Evolutionary conservation across 176 grass and related monocot species (phyloP), one percentile per base, ranked within the genome.

Genomic region (Areca catechu): DNA sequence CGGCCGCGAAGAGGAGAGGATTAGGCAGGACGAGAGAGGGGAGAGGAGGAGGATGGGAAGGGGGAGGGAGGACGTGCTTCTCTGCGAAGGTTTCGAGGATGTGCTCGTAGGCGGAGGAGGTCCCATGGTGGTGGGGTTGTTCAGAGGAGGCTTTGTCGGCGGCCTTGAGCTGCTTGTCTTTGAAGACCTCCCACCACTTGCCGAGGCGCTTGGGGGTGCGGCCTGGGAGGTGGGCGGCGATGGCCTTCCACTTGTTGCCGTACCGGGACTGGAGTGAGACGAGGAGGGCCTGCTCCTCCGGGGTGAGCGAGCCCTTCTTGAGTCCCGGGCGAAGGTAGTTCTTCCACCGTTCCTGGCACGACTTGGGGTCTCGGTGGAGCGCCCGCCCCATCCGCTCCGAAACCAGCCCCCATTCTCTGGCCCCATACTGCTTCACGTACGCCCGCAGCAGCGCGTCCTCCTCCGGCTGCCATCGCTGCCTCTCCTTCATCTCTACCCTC

Each of bases 241-340:
- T 67, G 64, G 64, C n/a, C 51, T 67, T 67, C 64, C 64, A 67
- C 51, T 67, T 67, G 51, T 67, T 67, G 64, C 64, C 64, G 50
- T 67, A 67, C 17, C 64, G 64, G 10, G 64, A 50, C n/a, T 67
- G 64, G 12, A 67, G 64, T 23, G 64, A 67, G 64, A 67, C 53
- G 64, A 67, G 24, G 3, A 67, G 64, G 24, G 64, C 50, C 49
- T 67, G 64, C 64, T 67, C 64, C 24, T 67, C 64, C 9, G 50
- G 64, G n/a, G 64, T 53, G 64, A 67, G 64, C 9, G 64, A 67
- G 50, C 64, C 62, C 62, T 65, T 65, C 62, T 65, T 65, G 22
- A 65, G 62, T 3, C 62, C 62, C 15, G 62, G 62, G 3, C 62
- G 62, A 1, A 65, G 62, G 48, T 65, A 65, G 62, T 65, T 65